Evolutionary conservation across 2,329 filamentous ascomycete genomes (phyloP), one percentile per base, ranked within the genome.

Genomic region (Fusarium luffae): DNA sequence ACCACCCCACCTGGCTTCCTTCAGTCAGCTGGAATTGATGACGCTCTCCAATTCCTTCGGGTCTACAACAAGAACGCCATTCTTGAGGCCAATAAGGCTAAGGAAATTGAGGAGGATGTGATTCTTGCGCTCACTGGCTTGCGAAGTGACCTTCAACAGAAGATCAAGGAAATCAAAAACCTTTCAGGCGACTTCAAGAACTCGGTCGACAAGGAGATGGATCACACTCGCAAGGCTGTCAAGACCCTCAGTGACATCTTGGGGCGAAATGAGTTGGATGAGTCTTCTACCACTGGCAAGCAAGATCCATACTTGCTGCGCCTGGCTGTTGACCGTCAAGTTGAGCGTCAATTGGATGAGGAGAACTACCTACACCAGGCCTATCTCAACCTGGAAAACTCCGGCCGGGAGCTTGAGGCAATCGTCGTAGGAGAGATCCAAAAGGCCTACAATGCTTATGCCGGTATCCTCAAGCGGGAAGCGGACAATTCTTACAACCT

Each of bases 381-480:
- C 12, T 98, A 97, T 76, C 85, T 98, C 54, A 98, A 99, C 77
- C 86, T 99, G 16, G 96, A 99, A 79, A 93, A 89, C 71, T 98
- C 96, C 18, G 96, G 96, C 4, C 91, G 94, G 65, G 96, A 99
- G 81, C 88, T 99, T 4, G 96, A 99, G 81, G 92, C 93, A 1
- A 98, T 99, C 69, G 93, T 99, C 1, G 93, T 99, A 16, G 93
- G 94, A 71, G 96, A 99, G 80, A 97, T 99, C 43, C 96, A 99
- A 77, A 98, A 98, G 80, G 94, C 96, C 0, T 98, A 98, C 83
- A 97, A 96, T 75, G 94, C 94, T 4, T 93, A 97, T 73, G 93
- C 94, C 25, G 92, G 91, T 55, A 97, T 98, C 69, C 84, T 98
- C 65, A 97, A 95, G 83, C 91, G 94, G 48, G 95, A 98, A 77